Percentiles rank a stretch among this genome's conserved stretches.
Evolutionary conservation across 306 rosid species (phyloP).

Genomic region (Lotus japonicus): DNA sequence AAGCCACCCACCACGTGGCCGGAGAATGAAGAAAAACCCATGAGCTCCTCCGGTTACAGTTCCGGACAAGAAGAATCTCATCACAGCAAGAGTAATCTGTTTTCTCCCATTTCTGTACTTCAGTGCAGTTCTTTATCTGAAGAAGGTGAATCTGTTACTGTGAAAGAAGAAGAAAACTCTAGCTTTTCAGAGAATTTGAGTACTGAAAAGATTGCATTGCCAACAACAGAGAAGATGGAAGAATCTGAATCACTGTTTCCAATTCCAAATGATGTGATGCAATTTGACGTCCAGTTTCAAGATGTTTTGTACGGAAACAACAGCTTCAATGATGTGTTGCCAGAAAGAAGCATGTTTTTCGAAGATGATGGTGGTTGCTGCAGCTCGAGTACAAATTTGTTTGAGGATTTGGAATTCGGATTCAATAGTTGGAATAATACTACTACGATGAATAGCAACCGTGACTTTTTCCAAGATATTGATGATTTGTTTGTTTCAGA

Average conservation of each 20-base stretch:
- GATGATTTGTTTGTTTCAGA: slow-evolving; percentile 70
- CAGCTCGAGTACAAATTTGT: not conserved
- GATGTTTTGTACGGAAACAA: not conserved
- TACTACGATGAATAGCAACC: slow-evolving; percentile 24
- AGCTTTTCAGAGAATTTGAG: too few relatives aligned
- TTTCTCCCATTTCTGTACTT: slow-evolving; percentile 77
- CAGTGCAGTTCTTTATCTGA: slow-evolving; percentile 47
- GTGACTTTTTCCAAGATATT: slow-evolving; percentile 77
- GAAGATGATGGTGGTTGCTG: not conserved
- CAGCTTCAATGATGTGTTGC: too few relatives aligned
- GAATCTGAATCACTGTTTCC: slow-evolving; percentile 42
- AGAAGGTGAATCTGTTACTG: slow-evolving; percentile 39
- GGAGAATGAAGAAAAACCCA: not conserved
- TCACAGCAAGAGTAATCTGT: not conserved
- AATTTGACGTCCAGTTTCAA: slow-evolving; percentile 51
- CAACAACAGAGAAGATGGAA: not conserved
- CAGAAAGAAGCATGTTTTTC: slow-evolving; percentile 9
- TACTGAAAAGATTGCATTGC: too few relatives aligned
- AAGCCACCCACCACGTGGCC: slow-evolving; percentile 31
- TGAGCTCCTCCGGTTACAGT: slow-evolving; percentile 18
- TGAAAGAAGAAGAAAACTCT: slow-evolving; percentile 25
- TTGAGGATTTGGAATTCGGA: slow-evolving; percentile 42
- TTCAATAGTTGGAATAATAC: slow-evolving; percentile 19
- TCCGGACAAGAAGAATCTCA: slow-evolving; percentile 46
- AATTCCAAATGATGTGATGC: slow-evolving; percentile 20